Percentiles rank a stretch among this genome's conserved stretches.
phyloP scores from a whole-genome alignment of 1,284 basidiomycete species.

The Microbotryum lychnidis-dioicae region DNA sequence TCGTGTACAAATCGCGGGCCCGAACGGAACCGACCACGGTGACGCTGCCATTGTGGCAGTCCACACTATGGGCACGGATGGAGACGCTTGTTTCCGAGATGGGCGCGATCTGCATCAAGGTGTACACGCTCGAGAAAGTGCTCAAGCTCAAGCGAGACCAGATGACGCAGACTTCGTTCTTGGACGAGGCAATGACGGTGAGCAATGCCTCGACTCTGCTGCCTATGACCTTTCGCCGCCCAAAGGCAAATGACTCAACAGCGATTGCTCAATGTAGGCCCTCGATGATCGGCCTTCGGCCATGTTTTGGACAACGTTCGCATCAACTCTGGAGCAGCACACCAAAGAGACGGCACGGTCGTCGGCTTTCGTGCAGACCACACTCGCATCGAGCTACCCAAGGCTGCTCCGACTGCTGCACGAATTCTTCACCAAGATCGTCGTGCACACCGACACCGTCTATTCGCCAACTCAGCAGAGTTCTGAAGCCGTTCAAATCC shows the following conservation, averaged over 20 bases:
- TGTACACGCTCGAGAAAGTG: slow-evolving; percentile 88
- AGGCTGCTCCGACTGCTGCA: slow-evolving; percentile 80
- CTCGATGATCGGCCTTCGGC: slow-evolving; percentile 83
- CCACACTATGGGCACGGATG: slow-evolving; percentile 70
- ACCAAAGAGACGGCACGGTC: slow-evolving; percentile 64
- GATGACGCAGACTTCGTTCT: slow-evolving; percentile 64
- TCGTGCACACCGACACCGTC: slow-evolving; percentile 84
- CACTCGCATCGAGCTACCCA: slow-evolving; percentile 74
- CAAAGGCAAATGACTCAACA: no score
- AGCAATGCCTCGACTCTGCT: slow-evolving; percentile 5
- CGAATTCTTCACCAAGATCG: slow-evolving; percentile 88
- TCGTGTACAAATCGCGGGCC: slow-evolving; percentile 64
- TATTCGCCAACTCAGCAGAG: slow-evolving; percentile 78
- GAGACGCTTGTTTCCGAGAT: slow-evolving; percentile 80
- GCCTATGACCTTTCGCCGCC: no score
- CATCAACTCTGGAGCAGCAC: slow-evolving; percentile 68
- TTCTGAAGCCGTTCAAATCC: slow-evolving; percentile 78
- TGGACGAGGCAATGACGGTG: slow-evolving; percentile 87
- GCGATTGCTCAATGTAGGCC: slow-evolving; percentile 43
- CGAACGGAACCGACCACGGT: slow-evolving; percentile 74
- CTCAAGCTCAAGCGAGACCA: slow-evolving; percentile 77
- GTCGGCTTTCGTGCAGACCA: slow-evolving; percentile 77
- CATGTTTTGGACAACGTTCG: slow-evolving; percentile 80
- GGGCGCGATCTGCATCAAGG: slow-evolving; percentile 82
- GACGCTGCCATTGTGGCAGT: slow-evolving; percentile 71